Evolutionary conservation across 2,329 filamentous ascomycete species (phyloP), one percentile per base, ranked within the genome.

Genomic region (Albifimbria verrucaria): DNA sequence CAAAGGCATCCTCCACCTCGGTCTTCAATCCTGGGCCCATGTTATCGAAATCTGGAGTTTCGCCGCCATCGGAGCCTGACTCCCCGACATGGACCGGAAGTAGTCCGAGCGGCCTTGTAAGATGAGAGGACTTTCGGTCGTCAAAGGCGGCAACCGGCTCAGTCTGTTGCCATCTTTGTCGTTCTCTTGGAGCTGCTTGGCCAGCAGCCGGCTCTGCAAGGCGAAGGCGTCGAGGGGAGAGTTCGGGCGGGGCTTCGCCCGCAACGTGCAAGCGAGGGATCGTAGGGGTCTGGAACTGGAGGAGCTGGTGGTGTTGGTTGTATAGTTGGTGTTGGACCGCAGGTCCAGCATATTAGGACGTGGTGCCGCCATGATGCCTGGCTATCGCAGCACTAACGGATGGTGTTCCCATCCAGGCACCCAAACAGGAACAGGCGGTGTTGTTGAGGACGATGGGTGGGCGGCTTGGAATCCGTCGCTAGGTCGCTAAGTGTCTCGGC

Each of bases 151-250:
- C 43, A 97, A 75, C 42, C 93, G 83, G 72, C 92, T 97, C 72
- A 97, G 82, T 53, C 92, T 84, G 59, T 86, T 85, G 48, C 90
- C 92, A 57, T 83, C 82, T 65, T 83, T 86, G 64, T 84, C 82
- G 58, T 83, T 87, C 61, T 94, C 87, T 69, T 96, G 88, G 56
- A 99, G 83, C 71, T 96, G 89, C 72, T 85, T 89, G 39, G 92
- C 92, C 49, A 99, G 81, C 62, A 95, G 76, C 53, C 93, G 87
- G 62, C 92, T 95, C 67, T 97, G 93, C 57, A 93, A 81, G 21
- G 93, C 93, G 68, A 99, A 95, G 47, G 93, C 93, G 78, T 99
- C 94, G 59, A 99, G 82, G 11, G 94, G 94, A 97, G 52, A 97
- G 80, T 50, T 94, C 89, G 5, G 94, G 94, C 20, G 94, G 93